These are phyloP conservation scores for Scutellaria minor DNA, from an alignment of 257 asterid species.

Conservation along the genomic window DNA sequence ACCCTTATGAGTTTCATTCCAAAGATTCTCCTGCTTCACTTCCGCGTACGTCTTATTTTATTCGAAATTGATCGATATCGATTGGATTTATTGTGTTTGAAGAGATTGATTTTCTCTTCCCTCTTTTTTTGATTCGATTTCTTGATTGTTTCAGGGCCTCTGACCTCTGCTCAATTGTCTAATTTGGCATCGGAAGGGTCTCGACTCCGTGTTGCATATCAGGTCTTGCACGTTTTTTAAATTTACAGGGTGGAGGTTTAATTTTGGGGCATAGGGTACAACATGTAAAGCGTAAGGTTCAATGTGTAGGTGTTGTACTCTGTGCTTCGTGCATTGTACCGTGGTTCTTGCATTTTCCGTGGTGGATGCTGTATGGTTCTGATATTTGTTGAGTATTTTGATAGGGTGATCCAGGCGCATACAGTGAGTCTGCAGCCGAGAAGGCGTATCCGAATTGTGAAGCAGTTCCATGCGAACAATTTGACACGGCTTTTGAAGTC, in stretches of 20 bases:
- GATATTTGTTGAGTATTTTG: conserved; percentile 28
- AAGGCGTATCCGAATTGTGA: conserved; percentile 98
- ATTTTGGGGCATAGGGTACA: conserved; percentile 19
- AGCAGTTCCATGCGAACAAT: conserved; percentile 97
- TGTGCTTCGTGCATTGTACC: conserved; percentile 29
- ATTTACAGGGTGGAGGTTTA: conserved; percentile 5
- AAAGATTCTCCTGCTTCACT: conserved; percentile 68
- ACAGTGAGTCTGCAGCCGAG: conserved; percentile 94
- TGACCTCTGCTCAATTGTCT: conserved; percentile 78
- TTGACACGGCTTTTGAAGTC: conserved; percentile 93
- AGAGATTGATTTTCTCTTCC: not conserved
- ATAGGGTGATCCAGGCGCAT: conserved; percentile 95
- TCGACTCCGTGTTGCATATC: conserved; percentile 97
- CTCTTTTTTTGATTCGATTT: not conserved
- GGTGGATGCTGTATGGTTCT: conserved; percentile 18
- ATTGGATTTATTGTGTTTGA: not conserved
- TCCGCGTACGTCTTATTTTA: conserved; percentile 53
- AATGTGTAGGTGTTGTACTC: conserved; percentile 19
- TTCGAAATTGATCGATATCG: not conserved
- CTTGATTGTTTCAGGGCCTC: conserved; percentile 63
- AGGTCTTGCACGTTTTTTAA: conserved; percentile 51
- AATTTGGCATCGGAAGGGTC: conserved; percentile 76
- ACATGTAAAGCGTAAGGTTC: not conserved
- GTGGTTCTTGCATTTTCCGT: not conserved
- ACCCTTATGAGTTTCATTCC: conserved; percentile 49